These are phyloP conservation scores for Thermothielavioides terrestris DNA, from an alignment of 495 filamentous ascomycete species.

Conservation along the genomic window DNA sequence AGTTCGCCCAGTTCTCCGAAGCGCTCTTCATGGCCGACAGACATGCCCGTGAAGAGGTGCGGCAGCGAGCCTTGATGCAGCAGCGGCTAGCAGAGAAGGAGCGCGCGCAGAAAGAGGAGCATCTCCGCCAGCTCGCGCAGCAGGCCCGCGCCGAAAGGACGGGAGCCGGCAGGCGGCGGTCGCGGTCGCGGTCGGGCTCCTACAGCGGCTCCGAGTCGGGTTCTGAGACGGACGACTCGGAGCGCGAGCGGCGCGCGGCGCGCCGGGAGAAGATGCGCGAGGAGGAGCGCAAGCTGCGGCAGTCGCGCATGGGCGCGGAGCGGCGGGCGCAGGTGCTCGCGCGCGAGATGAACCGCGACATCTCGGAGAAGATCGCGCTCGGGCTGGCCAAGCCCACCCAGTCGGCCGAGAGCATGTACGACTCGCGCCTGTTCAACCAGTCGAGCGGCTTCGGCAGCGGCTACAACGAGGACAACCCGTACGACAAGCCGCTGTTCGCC, in stretches of 20 bases:
- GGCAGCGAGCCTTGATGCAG: slow-evolving; percentile 88
- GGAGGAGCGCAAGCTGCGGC: slow-evolving; percentile 79
- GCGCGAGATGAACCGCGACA: slow-evolving; percentile 91
- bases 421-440: slow-evolving; percentile 92
- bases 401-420: slow-evolving; percentile 87
- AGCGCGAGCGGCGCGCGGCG: slow-evolving; percentile 65
- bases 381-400: slow-evolving; percentile 92
- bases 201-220: slow-evolving; percentile 49
- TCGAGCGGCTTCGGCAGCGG: slow-evolving; percentile 77
- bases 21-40: slow-evolving; percentile 88
- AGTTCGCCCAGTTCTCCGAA: slow-evolving; percentile 94
- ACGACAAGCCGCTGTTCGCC: slow-evolving; percentile 95
- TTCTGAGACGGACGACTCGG: slow-evolving; percentile 56
- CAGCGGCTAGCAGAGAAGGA: slow-evolving; percentile 96
- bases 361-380: slow-evolving; percentile 93
- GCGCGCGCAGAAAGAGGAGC: slow-evolving; percentile 85
- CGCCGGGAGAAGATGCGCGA: slow-evolving; percentile 73
- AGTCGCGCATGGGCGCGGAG: slow-evolving; percentile 93
- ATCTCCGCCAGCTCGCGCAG: slow-evolving; percentile 80
- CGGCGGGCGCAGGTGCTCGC: slow-evolving; percentile 83
- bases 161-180: slow-evolving; percentile 35
- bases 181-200: slow-evolving; percentile 41
- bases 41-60: slow-evolving; percentile 91
- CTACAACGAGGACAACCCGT: slow-evolving; percentile 96
- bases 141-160: slow-evolving; percentile 79